Evolutionary conservation across 257 asterid species (phyloP).

Genomic region (Solanum etuberosum): DNA sequence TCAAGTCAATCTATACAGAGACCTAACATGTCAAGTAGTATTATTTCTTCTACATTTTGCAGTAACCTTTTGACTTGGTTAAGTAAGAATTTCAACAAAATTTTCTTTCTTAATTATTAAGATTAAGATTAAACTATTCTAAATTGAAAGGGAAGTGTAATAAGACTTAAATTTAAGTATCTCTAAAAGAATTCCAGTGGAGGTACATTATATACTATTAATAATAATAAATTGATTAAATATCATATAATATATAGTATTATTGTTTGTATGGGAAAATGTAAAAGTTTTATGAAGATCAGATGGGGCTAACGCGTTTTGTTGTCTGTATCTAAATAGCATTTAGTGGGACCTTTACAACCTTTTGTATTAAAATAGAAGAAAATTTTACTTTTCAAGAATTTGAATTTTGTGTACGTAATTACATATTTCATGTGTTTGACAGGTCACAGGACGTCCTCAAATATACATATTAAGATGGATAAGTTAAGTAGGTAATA

Average conservation of each 20-base stretch:
- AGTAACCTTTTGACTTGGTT: background rate
- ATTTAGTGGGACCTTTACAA: background rate
- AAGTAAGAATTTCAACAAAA: background rate
- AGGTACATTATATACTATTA: background rate
- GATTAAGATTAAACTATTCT: background rate
- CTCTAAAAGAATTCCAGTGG: background rate
- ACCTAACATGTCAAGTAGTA: background rate
- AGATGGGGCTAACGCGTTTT: slow-evolving; percentile 1
- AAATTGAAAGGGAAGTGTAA: background rate
- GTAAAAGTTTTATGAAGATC: background rate
- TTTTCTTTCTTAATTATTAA: background rate
- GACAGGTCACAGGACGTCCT: background rate
- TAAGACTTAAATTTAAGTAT: background rate
- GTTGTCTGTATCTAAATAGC: background rate
- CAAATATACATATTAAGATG: no score
- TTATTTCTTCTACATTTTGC: background rate
- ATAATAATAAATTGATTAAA: background rate
- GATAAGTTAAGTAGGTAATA: background rate
- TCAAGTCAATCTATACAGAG: background rate
- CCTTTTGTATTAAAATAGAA: background rate
- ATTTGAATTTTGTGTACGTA: background rate
- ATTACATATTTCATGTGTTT: background rate
- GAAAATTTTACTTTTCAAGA: background rate
- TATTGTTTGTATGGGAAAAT: background rate
- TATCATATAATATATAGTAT: background rate